Base-by-base conservation (phyloP, 1,139 yeast genomes). In the Pichia sp. region DNA sequence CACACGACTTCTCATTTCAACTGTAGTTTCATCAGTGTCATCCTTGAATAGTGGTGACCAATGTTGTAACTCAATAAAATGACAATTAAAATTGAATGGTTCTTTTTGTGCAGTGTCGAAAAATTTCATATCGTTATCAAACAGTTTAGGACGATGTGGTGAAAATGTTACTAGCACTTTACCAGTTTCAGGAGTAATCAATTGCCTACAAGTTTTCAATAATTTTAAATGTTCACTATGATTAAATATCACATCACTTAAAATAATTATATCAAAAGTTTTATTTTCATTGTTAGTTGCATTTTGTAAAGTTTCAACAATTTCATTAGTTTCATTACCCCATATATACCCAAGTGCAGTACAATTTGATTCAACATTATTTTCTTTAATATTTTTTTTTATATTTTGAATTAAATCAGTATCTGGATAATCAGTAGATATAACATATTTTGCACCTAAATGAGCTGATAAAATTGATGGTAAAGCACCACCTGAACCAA, bases 41-140 rank as follows among this genome's bases (percentile, higher is more conserved):
- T 76, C 77, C 55, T 84, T 92, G 59, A 92, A 92, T 94, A 92
- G 85, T 33, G 97, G 97, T 43, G 74, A 74, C 94, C 95, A 84
- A 43, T 73, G 78, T 30, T 80, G 85, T 68, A 85, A 70, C 47
- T 87, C 92, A 41, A 85, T 76, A 56, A 77, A 70, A 45, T 80
- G 78, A 9, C 83, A 74, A 43, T 69, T 70, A 56, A 90, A 84
- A 43, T 70, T 70, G 56, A 85, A 83, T 2, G 48, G 51, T 1
- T 80, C 79, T 41, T 79, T 75, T 59, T 72, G 66, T 24, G 95
- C 90, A 9, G 79, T 74, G 42, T 78, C 78, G 64, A 92, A 90
- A 61, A 92, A 92, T 42, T 68, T 71, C 48, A 90, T 70, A 61
- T 92, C 98, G 32, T 75, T 73, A 8, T 79, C 65, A 49, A 87